Evolutionary conservation across 2,329 filamentous ascomycete genomes (phyloP).

Genomic region (Didymella sp.): DNA sequence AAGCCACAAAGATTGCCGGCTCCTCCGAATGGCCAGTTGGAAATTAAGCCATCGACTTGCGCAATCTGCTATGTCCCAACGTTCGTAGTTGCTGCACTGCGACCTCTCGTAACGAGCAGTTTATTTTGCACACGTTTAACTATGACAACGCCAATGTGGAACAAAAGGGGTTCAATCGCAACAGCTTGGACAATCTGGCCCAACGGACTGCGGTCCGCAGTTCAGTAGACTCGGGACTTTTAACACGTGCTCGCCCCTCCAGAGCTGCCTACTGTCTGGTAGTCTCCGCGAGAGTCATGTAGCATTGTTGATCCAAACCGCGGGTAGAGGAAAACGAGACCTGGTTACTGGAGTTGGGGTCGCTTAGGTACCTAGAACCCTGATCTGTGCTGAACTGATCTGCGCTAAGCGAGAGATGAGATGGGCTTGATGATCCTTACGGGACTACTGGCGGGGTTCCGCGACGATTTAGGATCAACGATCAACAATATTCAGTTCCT

Average conservation of each 20-base stretch:
- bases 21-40: neutral
- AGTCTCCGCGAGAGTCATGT: constrained; percentile 8
- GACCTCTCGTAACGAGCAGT: neutral
- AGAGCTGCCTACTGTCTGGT: neutral
- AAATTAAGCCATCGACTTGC: constrained; percentile 5
- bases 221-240: neutral
- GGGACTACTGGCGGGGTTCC: constrained; percentile 1
- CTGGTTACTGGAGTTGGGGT: neutral
- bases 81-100: neutral
- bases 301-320: neutral
- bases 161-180: neutral
- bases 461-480: neutral
- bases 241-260: neutral
- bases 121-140: neutral
- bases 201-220: neutral
- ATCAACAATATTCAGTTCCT: neutral
- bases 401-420: constrained; percentile 9
- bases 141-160: neutral
- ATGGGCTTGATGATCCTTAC: constrained; percentile 10
- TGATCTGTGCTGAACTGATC: constrained; percentile 5
- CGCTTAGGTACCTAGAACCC: neutral
- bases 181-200: neutral
- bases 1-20: constrained; percentile 2
- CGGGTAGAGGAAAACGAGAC: neutral
- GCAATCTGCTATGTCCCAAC: neutral